Base-by-base conservation (phyloP, 208 protist genomes). In the Porcisia hertigi region DNA sequence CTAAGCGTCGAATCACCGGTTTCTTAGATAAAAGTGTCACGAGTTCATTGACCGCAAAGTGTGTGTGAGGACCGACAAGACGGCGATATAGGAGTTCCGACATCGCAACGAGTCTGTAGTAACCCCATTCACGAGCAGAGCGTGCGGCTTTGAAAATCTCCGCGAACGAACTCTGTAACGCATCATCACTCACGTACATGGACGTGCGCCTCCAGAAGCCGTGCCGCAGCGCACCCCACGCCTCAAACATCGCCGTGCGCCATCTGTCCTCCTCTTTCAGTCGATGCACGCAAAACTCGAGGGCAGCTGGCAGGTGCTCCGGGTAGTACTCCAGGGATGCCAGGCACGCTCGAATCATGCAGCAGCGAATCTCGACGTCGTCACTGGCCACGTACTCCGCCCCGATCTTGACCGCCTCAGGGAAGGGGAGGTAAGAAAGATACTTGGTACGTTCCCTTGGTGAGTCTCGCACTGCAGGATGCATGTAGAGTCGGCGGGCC, bases 221-320 rank as follows among this genome's bases (percentile, higher is more conserved):
- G 7, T 18, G 41, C 4, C 79, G 79, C 1, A 86, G 71, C 1
- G 30, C 62, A 5, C 30, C 49, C 66, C 69, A 78, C 14, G 72
- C 79, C 11, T 34, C 7, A 12, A 76, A 71, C 72, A 86, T 76
- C 25, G 67, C 23, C 2, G 1, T 4, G 16, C 64, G 66, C 62
- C 73, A 86, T 41, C 69, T 55, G 59, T 86, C 82, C 58, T 86
- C 79, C 71, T 86, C 82, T 1, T 86, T 83, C 1, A 45, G 63
- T 2, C 82, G 82, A 36, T 54, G n/a, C 7, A 73, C 65, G 58
- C 82, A 86, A 41, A 76, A 83, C 14, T 77, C 63, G 1, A 86
- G 79, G 18, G 78, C 75, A 1, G 64, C 69, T 8, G 30, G 47
- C 6, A 86, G 49, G 34, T 82, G 53, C 53, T 80, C 75, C 3